Evolutionary conservation across 352 stramenopile species (phyloP), one percentile per base, ranked within the genome.

Genomic region (Phytophthora lateralis): DNA sequence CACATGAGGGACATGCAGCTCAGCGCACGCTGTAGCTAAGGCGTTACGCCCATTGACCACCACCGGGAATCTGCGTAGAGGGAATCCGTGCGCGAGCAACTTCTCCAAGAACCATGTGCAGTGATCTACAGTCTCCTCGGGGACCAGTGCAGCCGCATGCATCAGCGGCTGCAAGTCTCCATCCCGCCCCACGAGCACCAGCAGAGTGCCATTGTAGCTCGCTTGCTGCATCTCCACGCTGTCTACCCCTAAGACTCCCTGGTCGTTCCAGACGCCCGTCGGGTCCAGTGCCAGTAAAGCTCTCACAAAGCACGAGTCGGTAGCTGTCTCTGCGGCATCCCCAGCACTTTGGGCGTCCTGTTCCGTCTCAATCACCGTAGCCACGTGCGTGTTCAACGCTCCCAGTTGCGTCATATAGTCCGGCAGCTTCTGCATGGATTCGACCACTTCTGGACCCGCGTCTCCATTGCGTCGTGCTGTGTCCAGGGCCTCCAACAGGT

Each of bases 21-120:
- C 35, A 1, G 41, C 42, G 18, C 70, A 77, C 1, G 71, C 60
- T 0, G 58, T 39, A 15, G 30, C 30, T 47, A 82, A 48, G 3
- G 45, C 47, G n/a, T 55, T 61, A 15, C 63, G 50, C 9, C 70
- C 73, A 47, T 75, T 70, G 26, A 71, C 61, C 24, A 79, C 76
- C 17, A 85, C 37, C 11, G 68, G 67, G 30, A 80, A 78, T 27
- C 72, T 65, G 5, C 70, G 66, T 35, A 85, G 30, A 9, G 76
- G 73, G 56, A 81, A 85, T 1, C 76, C 76, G 44, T 79, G 75
- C 11, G 69, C 62, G 4, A 79, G 58, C 37, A 85, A 55, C 39
- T 82, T 80, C 12, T 69, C 53, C 18, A 85, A 46, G 46, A 85
- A 85, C 76, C 76, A 85, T 20, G 48, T 47, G 24, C 64, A 77